phyloP scores from a whole-genome alignment of 2,329 filamentous ascomycete species.

The Atkinsonella texensis region DNA sequence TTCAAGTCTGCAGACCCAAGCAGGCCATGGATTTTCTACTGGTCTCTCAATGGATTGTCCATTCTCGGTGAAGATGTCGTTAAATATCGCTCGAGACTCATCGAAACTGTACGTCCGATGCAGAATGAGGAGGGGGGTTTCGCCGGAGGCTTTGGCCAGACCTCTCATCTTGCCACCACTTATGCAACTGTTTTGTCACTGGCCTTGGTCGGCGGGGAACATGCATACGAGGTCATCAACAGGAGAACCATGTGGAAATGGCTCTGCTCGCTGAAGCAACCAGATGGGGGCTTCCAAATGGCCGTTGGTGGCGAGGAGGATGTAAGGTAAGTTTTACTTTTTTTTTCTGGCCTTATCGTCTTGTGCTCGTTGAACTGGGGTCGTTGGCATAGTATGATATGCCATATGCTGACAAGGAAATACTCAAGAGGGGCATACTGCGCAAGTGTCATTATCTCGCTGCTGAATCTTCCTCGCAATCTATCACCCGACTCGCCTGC shows the following conservation, averaged over 20 bases:
- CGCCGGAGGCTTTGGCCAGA: conserved; percentile 85
- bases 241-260: conserved; percentile 82
- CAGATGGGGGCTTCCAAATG: conserved; percentile 82
- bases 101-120: conserved; percentile 65
- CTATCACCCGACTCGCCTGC: conserved; percentile 63
- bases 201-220: conserved; percentile 63
- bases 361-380: too few relatives aligned
- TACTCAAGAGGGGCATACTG: conserved; percentile 72
- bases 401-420: conserved; percentile 3
- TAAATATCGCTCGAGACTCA: conserved; percentile 55
- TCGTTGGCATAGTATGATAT: too few relatives aligned
- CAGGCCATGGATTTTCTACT: conserved; percentile 90
- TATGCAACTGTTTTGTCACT: conserved; percentile 77
- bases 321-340: conserved; percentile 46
- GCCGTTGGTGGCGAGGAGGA: conserved; percentile 82
- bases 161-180: conserved; percentile 76
- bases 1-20: conserved; percentile 75
- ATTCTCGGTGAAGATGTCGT: conserved; percentile 64
- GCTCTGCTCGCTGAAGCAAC: conserved; percentile 76
- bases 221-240: conserved; percentile 65
- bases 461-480: conserved; percentile 72
- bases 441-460: conserved; percentile 69
- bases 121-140: conserved; percentile 81
- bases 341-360: too few relatives aligned
- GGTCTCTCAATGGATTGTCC: conserved; percentile 66